A percentile compares a stretch with the other conserved stretches of the same genome.
These are phyloP conservation scores for Botrytis deweyae DNA, from an alignment of 2,329 filamentous ascomycete genomes.

Conservation along the genomic window DNA sequence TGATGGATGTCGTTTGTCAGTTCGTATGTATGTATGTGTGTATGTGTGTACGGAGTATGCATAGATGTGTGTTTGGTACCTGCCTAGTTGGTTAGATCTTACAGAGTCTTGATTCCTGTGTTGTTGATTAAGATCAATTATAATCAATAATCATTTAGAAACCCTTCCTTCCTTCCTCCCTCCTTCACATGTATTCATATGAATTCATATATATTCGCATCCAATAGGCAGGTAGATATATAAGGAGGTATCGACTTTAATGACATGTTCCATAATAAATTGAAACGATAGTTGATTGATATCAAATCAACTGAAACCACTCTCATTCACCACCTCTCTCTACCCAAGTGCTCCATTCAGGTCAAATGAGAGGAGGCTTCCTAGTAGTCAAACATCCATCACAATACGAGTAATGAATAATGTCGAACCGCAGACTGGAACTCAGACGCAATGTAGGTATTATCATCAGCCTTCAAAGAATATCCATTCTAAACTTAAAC, in stretches of 20 bases:
- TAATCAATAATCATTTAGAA: too few relatives aligned
- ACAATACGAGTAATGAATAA: background rate
- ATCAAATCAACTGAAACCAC: constrained; percentile 14
- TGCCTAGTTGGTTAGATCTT: background rate
- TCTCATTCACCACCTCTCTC: background rate
- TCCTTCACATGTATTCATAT: background rate
- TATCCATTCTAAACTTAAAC: background rate
- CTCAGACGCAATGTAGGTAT: background rate
- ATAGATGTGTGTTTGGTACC: background rate
- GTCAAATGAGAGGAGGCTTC: background rate
- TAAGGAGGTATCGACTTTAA: background rate
- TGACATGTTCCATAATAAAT: constrained; percentile 1
- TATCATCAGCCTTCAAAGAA: background rate
- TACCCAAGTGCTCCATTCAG: background rate
- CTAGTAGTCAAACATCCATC: background rate
- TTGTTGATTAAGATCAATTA: background rate
- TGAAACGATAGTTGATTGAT: constrained; percentile 20
- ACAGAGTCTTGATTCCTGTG: background rate
- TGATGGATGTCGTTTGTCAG: background rate
- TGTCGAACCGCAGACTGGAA: background rate
- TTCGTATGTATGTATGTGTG: too few relatives aligned
- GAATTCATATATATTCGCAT: background rate
- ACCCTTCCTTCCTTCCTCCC: background rate
- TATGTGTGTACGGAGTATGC: too few relatives aligned
- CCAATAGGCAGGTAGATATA: background rate